phyloP scores from a whole-genome alignment of 352 stramenopile species.

The Thraustochytrium sp. region DNA sequence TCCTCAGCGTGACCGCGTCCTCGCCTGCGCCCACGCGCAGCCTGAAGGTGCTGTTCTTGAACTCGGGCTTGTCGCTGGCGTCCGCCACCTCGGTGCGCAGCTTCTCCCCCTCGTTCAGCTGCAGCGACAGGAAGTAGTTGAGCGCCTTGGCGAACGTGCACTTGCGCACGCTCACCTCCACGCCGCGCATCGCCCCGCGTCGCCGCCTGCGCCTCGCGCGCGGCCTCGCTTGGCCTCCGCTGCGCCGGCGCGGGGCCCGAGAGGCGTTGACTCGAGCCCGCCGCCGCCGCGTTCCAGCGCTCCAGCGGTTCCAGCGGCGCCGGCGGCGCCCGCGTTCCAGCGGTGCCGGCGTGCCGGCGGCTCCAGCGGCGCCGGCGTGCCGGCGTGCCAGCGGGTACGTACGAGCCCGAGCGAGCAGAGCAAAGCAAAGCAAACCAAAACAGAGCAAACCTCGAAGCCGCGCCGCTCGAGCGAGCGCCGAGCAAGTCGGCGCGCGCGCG shows the following conservation, averaged over 20 bases:
- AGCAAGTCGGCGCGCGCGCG: no score
- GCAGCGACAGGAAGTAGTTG: conserved; percentile 32
- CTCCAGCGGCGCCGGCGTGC: no score
- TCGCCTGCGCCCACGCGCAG: not conserved
- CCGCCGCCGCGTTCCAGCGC: no score
- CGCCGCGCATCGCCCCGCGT: no score
- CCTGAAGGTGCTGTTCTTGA: conserved; percentile 35
- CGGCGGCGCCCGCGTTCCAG: not conserved
- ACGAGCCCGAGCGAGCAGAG: no score
- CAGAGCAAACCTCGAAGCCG: no score
- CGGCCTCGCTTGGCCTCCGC: not conserved
- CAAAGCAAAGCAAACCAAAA: no score
- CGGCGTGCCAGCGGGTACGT: no score
- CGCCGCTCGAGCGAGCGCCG: no score
- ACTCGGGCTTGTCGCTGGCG: conserved; percentile 1
- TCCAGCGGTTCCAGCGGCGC: not conserved
- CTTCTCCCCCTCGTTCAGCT: conserved; percentile 37
- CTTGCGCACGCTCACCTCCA: conserved; percentile 25
- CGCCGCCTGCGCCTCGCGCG: not conserved
- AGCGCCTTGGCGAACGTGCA: conserved; percentile 12
- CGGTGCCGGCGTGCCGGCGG: no score
- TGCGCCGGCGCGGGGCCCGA: not conserved
- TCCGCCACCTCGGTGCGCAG: conserved; percentile 33
- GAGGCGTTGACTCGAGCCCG: no score
- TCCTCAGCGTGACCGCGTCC: not conserved